Percentiles rank a stretch among this genome's conserved stretches.
These are phyloP conservation scores for Fusarium xyrophilum DNA, from an alignment of 2,329 filamentous ascomycete genomes.

Conservation along the genomic window DNA sequence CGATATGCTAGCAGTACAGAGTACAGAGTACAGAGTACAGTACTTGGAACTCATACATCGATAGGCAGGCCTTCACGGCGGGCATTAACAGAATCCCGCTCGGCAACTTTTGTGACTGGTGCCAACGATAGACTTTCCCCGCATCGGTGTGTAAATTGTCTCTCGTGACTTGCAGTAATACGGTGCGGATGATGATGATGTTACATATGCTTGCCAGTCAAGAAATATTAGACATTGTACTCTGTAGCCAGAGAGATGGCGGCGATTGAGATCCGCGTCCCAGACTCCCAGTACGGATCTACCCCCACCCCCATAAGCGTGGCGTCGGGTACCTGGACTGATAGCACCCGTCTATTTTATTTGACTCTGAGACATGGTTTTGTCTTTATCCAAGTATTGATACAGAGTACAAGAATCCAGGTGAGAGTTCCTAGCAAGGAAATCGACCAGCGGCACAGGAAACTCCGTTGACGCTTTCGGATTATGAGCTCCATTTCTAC, in stretches of 20 bases:
- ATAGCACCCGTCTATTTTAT: constrained; percentile 1
- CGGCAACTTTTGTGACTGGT: constrained; percentile 14
- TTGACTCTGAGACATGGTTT: constrained; percentile 3
- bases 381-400: neutral
- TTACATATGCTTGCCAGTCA: constrained; percentile 3
- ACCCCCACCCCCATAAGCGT: neutral
- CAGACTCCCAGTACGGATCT: constrained; percentile 8
- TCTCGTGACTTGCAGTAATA: constrained; percentile 28
- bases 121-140: constrained; percentile 25
- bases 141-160: constrained; percentile 19
- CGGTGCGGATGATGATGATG: constrained; percentile 11
- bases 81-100: constrained; percentile 20
- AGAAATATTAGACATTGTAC: constrained; percentile 1
- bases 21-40: neutral
- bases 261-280: constrained; percentile 27
- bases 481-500: neutral
- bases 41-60: neutral
- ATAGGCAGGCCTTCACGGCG: constrained; percentile 1
- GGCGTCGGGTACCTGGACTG: constrained; percentile 28
- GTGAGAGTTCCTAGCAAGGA: neutral
- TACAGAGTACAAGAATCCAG: constrained; percentile 1
- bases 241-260: constrained; percentile 16
- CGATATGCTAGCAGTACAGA: neutral
- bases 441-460: neutral
- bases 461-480: neutral